Evolutionary conservation across 495 filamentous ascomycete species (phyloP).

Genomic region (Talaromyces ruber): DNA sequence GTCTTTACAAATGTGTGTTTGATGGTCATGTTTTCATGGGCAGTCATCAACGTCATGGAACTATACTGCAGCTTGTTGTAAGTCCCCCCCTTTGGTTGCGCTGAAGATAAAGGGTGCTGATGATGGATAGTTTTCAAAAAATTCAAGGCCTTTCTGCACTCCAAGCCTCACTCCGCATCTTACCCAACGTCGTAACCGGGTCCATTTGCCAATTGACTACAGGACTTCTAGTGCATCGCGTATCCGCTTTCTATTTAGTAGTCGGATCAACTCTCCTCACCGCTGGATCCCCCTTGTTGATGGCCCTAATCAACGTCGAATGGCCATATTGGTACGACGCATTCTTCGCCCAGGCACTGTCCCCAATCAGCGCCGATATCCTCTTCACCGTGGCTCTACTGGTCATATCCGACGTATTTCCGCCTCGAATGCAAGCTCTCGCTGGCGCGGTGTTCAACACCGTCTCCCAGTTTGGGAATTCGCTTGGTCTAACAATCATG

Average conservation of each 20-base stretch:
- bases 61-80: slow-evolving; percentile 43
- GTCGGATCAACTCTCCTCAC: slow-evolving; percentile 31
- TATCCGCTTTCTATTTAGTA: slow-evolving; percentile 38
- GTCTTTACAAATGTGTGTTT: slow-evolving; percentile 42
- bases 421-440: slow-evolving; percentile 47
- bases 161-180: slow-evolving; percentile 42
- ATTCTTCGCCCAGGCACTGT: slow-evolving; percentile 41
- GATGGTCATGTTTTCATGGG: slow-evolving; percentile 41
- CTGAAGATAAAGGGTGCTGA: neutral
- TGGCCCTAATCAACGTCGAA: slow-evolving; percentile 32
- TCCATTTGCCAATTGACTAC: slow-evolving; percentile 41
- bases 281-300: slow-evolving; percentile 41
- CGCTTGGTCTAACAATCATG: slow-evolving; percentile 47
- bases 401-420: slow-evolving; percentile 51
- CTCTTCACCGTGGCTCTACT: slow-evolving; percentile 51
- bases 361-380: slow-evolving; percentile 40
- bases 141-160: slow-evolving; percentile 36
- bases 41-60: slow-evolving; percentile 41
- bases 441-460: slow-evolving; percentile 61
- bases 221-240: slow-evolving; percentile 41
- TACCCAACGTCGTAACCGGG: slow-evolving; percentile 45
- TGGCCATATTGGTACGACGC: slow-evolving; percentile 50
- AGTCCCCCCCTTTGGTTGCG: neutral
- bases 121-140: slow-evolving; percentile 32
- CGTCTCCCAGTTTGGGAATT: slow-evolving; percentile 50